These are phyloP conservation scores for Przewalskia tangutica DNA, from an alignment of 257 asterid genomes.

Conservation along the genomic window DNA sequence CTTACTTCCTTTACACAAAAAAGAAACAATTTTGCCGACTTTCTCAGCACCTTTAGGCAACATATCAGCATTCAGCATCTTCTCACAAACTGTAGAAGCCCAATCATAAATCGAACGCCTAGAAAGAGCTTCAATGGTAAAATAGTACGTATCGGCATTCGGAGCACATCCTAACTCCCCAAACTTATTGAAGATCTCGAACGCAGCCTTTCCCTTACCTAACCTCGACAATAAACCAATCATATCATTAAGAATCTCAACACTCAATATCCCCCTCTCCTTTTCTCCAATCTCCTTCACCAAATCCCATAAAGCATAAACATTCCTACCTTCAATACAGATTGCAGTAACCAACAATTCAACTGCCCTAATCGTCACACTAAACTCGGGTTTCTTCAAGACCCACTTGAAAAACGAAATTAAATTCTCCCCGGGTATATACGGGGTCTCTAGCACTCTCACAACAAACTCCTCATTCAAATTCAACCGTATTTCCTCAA, in stretches of 20 bases:
- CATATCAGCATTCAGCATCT: conserved; percentile 51
- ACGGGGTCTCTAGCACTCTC: conserved; percentile 53
- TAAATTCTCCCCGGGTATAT: conserved; percentile 50
- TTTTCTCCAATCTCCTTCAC: conserved; percentile 43
- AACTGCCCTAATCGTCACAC: conserved; percentile 20
- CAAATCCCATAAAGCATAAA: conserved; percentile 70
- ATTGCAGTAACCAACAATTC: conserved; percentile 41
- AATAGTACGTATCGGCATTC: conserved; percentile 57
- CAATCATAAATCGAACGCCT: conserved; percentile 47
- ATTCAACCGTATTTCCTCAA: conserved; percentile 35
- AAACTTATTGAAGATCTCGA: conserved; percentile 62
- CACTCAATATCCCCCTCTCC: conserved; percentile 42
- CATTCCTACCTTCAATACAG: conserved; percentile 32
- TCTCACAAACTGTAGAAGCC: conserved; percentile 59
- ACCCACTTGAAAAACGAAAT: conserved; percentile 55
- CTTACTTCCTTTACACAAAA: conserved; percentile 59
- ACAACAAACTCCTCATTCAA: conserved; percentile 47
- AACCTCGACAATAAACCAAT: conserved; percentile 48
- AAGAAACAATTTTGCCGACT: conserved; percentile 57
- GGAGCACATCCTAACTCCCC: conserved; percentile 56
- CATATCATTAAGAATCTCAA: conserved; percentile 43
- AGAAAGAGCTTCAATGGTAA: conserved; percentile 66
- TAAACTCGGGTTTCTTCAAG: conserved; percentile 30
- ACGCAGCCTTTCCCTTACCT: conserved; percentile 74
- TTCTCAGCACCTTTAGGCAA: conserved; percentile 39